Percentiles rank a stretch among this genome's conserved stretches.
These are phyloP conservation scores for Cymbopogon citratus DNA, from an alignment of 176 grass and related monocot genomes.

Conservation along the genomic window DNA sequence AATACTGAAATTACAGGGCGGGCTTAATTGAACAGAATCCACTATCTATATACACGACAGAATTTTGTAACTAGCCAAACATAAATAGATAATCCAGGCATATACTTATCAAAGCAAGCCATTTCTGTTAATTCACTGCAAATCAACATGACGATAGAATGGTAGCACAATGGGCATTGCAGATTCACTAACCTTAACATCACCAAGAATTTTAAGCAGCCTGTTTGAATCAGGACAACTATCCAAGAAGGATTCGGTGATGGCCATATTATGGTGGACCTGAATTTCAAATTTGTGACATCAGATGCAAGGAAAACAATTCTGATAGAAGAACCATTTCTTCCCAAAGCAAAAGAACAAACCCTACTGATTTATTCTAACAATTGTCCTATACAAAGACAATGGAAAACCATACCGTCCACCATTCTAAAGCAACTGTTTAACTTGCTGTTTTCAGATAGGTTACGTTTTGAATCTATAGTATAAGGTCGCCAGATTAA, in stretches of 20 bases:
- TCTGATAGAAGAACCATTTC: constrained; percentile 10
- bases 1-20: too few relatives aligned
- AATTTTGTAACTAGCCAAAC: neutral
- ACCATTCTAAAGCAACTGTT: neutral
- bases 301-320: constrained; percentile 17
- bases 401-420: neutral
- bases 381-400: neutral
- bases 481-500: neutral
- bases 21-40: too few relatives aligned
- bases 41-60: neutral
- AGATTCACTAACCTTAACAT: constrained; percentile 68
- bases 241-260: constrained; percentile 71
- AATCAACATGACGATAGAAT: neutral
- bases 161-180: constrained; percentile 10
- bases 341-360: constrained; percentile 24
- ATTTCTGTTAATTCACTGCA: neutral
- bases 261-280: constrained; percentile 92
- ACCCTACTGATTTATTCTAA: neutral
- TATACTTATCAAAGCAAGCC: neutral
- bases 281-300: constrained; percentile 33
- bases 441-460: neutral
- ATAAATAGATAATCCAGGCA: neutral
- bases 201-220: constrained; percentile 60
- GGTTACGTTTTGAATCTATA: neutral
- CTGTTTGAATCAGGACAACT: constrained; percentile 71